phyloP scores from a whole-genome alignment of 805 yeast species.

The Lipomyces starkeyi region DNA sequence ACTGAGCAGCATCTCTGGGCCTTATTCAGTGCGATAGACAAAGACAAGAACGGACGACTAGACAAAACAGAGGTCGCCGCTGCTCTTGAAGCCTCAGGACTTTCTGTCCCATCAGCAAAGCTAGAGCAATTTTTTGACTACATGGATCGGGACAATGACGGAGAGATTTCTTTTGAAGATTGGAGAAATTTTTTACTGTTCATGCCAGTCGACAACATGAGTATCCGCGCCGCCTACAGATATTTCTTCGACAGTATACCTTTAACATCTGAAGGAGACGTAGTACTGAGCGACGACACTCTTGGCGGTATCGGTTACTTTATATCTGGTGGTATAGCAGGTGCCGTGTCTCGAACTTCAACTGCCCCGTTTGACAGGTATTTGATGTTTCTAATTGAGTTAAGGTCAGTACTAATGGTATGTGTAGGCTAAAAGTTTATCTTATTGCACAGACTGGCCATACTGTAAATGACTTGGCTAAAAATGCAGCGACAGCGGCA shows the following conservation, averaged over 20 bases:
- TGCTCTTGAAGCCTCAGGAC: slow-evolving; percentile 64
- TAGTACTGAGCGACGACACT: slow-evolving; percentile 77
- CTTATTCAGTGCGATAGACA: slow-evolving; percentile 42
- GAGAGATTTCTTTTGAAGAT: slow-evolving; percentile 73
- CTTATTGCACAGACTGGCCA: slow-evolving; percentile 78
- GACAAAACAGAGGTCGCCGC: slow-evolving; percentile 67
- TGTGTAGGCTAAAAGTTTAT: slow-evolving; percentile 77
- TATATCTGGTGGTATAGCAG: slow-evolving; percentile 93
- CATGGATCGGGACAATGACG: slow-evolving; percentile 50
- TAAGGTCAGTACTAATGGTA: not conserved
- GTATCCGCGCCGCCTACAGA: slow-evolving; percentile 74
- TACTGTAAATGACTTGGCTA: slow-evolving; percentile 35
- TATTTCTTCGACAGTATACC: slow-evolving; percentile 83
- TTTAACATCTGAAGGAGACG: slow-evolving; percentile 89
- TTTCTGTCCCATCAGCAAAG: slow-evolving; percentile 58
- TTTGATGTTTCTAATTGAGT: not conserved
- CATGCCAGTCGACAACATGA: slow-evolving; percentile 69
- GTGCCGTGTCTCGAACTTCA: slow-evolving; percentile 93
- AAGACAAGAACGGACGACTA: slow-evolving; percentile 44
- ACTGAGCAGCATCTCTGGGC: slow-evolving; percentile 40
- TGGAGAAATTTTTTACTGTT: slow-evolving; percentile 82
- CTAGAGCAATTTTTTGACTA: slow-evolving; percentile 62
- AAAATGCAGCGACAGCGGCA: slow-evolving; percentile 46
- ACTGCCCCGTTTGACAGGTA: slow-evolving; percentile 90
- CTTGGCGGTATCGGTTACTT: slow-evolving; percentile 88